These are phyloP conservation scores for Corylus avellana DNA, from an alignment of 306 rosid species.

Conservation along the genomic window DNA sequence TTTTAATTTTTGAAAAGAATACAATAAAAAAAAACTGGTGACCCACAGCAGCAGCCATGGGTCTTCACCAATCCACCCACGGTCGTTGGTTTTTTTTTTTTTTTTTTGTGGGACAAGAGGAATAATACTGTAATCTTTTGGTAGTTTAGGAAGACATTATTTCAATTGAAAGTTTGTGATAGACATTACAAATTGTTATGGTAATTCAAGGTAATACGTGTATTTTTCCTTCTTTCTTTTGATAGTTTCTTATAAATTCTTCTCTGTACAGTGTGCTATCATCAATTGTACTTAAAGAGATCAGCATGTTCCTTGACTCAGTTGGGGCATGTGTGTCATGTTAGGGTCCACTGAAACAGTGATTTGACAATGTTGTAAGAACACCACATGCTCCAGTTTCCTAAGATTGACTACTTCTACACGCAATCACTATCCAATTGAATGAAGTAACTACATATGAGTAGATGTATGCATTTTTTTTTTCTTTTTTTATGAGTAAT, in stretches of 20 bases:
- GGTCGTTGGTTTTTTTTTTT: no score
- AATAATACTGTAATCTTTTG: no score
- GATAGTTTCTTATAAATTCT: not conserved
- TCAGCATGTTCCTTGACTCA: not conserved
- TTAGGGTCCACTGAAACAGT: slow-evolving; percentile 1
- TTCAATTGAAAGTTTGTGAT: no score
- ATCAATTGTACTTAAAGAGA: not conserved
- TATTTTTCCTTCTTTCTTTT: not conserved
- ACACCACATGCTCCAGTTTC: not conserved
- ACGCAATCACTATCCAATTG: not conserved
- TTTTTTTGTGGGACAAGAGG: no score
- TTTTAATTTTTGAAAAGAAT: no score
- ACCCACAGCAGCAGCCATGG: no score
- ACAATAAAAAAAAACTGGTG: no score
- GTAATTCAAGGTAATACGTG: no score
- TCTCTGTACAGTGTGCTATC: not conserved
- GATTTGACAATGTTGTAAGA: not conserved
- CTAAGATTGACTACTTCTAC: not conserved
- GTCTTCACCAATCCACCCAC: no score
- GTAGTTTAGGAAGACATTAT: no score
- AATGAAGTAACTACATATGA: not conserved
- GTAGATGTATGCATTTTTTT: not conserved
- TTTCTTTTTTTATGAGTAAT: not conserved
- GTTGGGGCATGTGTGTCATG: not conserved
- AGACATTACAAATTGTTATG: no score